Conservation (phyloP, 1,284 basidiomycete species). For the Puccinia hordei region DNA sequence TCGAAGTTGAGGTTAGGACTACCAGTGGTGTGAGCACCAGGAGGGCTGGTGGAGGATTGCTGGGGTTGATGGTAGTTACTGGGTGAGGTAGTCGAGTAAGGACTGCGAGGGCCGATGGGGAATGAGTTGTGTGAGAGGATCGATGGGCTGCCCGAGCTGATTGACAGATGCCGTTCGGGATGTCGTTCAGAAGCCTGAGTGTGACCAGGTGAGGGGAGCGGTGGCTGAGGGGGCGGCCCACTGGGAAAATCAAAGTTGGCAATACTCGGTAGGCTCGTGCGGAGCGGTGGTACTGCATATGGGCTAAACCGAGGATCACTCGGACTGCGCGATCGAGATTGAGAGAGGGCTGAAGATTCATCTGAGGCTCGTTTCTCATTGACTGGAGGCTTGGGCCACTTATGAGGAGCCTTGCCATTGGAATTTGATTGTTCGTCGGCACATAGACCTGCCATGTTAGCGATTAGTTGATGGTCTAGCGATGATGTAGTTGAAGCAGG, state of each 20-base stretch:
- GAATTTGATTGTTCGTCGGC: conserved; percentile 26
- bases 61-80: conserved; percentile 24
- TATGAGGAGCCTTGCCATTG: neutral
- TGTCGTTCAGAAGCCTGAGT: conserved; percentile 1
- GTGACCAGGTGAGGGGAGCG: conserved; percentile 26
- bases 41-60: conserved; percentile 8
- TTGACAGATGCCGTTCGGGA: conserved; percentile 45
- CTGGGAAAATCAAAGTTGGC: conserved; percentile 49
- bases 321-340: conserved; percentile 38
- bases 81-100: conserved; percentile 32
- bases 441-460: conserved; percentile 46
- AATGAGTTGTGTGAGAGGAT: conserved; percentile 37
- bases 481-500: conserved; percentile 48
- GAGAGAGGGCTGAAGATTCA: conserved; percentile 20
- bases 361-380: conserved; percentile 45
- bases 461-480: conserved; percentile 48
- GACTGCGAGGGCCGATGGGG: conserved; percentile 19
- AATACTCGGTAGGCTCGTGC: conserved; percentile 48
- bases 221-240: conserved; percentile 30
- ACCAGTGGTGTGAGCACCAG: conserved; percentile 17
- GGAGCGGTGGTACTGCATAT: conserved; percentile 34
- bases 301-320: conserved; percentile 47
- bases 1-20: conserved; percentile 26
- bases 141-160: conserved; percentile 46
- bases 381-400: conserved; percentile 1